A percentile compares a stretch with the other conserved stretches of the same genome.
Evolutionary conservation across 768 basidiomycete species (phyloP).

Genomic region (Termitomyces sp.): DNA sequence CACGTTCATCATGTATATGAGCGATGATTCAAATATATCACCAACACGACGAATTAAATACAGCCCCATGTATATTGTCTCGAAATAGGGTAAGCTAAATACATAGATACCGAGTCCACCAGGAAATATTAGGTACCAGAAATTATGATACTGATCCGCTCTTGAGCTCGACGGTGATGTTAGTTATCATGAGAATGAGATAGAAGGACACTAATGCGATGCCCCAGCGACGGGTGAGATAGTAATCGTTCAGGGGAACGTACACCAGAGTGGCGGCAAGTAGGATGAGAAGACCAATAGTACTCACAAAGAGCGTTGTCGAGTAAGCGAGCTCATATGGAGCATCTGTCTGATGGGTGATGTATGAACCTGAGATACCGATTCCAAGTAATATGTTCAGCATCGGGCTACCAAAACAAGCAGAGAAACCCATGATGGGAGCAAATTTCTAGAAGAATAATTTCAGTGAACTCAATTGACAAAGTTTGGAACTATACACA

Average conservation of each 20-base stretch:
- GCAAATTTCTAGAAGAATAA: constrained; percentile 56
- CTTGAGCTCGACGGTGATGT: constrained; percentile 72
- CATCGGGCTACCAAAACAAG: constrained; percentile 92
- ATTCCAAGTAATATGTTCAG: constrained; percentile 88
- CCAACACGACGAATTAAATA: background rate
- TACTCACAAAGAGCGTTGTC: constrained; percentile 78
- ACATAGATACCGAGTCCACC: background rate
- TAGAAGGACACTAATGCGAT: constrained; percentile 73
- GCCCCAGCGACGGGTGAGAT: constrained; percentile 79
- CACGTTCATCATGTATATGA: background rate
- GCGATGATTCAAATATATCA: too few species aligned
- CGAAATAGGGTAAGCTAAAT: background rate
- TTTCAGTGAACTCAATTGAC: background rate
- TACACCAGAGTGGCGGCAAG: constrained; percentile 72
- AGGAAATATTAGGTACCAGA: background rate
- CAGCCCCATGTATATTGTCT: background rate
- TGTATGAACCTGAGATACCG: constrained; percentile 86
- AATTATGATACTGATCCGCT: constrained; percentile 6
- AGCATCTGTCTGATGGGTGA: constrained; percentile 56
- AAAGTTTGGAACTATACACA: constrained; percentile 26
- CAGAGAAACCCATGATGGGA: constrained; percentile 92
- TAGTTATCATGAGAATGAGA: constrained; percentile 66
- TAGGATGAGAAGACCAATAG: constrained; percentile 72
- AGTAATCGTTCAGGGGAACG: constrained; percentile 82
- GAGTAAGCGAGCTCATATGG: constrained; percentile 77